These are phyloP conservation scores for Chrysanthemum lavandulifolium DNA, from an alignment of 129 eudicot species.

Conservation along the genomic window DNA sequence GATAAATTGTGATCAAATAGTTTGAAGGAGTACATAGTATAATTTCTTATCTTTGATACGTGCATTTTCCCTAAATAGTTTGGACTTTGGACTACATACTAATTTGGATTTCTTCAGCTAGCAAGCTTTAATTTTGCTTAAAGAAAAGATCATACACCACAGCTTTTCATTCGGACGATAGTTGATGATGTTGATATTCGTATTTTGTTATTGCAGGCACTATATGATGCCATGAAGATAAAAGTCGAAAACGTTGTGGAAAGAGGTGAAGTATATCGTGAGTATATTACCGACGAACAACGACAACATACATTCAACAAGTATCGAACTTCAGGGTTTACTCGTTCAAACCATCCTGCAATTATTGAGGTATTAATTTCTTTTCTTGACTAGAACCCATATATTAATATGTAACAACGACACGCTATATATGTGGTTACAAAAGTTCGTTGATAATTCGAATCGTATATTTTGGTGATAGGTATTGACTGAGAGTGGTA, in stretches of 20 bases:
- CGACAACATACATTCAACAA: slow-evolving; percentile 37
- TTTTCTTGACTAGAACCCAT: background rate
- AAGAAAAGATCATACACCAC: too few species aligned
- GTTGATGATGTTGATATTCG: too few species aligned
- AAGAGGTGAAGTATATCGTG: slow-evolving; percentile 43
- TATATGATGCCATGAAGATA: slow-evolving; percentile 40
- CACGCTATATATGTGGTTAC: too few species aligned
- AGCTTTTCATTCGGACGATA: too few species aligned
- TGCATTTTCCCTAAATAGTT: too few species aligned
- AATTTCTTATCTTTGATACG: too few species aligned
- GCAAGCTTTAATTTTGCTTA: too few species aligned
- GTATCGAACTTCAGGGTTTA: slow-evolving; percentile 46
- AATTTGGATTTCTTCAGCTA: too few species aligned
- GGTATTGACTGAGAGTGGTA: slow-evolving; percentile 43
- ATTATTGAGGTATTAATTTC: slow-evolving; percentile 51
- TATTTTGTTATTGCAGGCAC: slow-evolving; percentile 6
- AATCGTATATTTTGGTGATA: slow-evolving; percentile 6
- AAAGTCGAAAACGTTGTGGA: slow-evolving; percentile 54
- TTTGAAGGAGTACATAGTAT: too few species aligned
- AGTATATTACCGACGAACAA: slow-evolving; percentile 32
- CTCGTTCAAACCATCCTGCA: slow-evolving; percentile 59
- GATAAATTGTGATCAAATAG: too few species aligned
- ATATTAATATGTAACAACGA: background rate
- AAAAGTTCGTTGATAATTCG: background rate
- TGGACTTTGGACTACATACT: too few species aligned